Percentiles rank a stretch among this genome's conserved stretches.
Evolutionary conservation across 257 asterid species (phyloP).

Genomic region (Penstemon davidsonii): DNA sequence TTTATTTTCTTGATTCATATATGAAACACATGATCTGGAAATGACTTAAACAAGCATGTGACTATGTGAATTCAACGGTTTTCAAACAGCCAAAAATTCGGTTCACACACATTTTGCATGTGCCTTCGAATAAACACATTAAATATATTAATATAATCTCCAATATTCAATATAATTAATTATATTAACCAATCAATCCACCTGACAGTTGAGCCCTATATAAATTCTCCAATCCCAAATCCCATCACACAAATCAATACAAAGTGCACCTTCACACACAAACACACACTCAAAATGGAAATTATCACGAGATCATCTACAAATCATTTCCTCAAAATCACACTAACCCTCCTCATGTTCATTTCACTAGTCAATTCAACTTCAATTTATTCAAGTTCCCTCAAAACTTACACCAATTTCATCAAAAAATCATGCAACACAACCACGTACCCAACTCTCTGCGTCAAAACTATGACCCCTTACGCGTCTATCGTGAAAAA

Average conservation of each 20-base stretch:
- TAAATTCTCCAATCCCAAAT: constrained; percentile 15
- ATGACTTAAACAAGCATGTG: constrained; percentile 18
- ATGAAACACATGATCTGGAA: background rate
- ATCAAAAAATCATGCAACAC: constrained; percentile 44
- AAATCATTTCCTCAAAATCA: constrained; percentile 2
- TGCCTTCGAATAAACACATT: constrained; percentile 26
- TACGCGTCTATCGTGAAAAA: constrained; percentile 48
- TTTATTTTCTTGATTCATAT: background rate
- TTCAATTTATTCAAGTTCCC: constrained; percentile 18
- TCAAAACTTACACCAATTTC: constrained; percentile 33
- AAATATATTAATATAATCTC: constrained; percentile 1
- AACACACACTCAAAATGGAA: no score
- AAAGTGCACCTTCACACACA: background rate
- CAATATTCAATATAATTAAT: constrained; percentile 13
- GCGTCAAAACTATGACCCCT: constrained; percentile 56
- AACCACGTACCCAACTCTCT: constrained; percentile 53
- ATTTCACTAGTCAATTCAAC: constrained; percentile 12
- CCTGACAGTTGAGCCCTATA: constrained; percentile 18
- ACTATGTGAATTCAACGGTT: background rate
- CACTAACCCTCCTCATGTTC: constrained; percentile 18
- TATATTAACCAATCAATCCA: constrained; percentile 5
- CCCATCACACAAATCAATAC: background rate
- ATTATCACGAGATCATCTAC: background rate
- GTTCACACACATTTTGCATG: constrained; percentile 30
- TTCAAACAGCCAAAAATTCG: background rate